phyloP scores from a whole-genome alignment of 345 rosid genomes.

The Eucalyptus curtisii region DNA sequence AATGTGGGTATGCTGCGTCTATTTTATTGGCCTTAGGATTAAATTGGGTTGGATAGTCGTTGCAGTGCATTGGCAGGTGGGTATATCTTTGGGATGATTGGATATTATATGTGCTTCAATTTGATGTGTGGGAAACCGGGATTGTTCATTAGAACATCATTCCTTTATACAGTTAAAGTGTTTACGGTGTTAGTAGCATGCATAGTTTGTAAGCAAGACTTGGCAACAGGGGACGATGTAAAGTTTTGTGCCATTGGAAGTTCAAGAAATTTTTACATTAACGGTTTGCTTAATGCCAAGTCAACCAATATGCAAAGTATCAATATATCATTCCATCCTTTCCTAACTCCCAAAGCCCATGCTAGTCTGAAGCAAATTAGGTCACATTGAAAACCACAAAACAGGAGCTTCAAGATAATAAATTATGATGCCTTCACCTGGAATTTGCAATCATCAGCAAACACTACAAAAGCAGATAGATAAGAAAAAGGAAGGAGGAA shows the following conservation, averaged over 20 bases:
- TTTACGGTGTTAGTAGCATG: background rate
- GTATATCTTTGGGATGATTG: background rate
- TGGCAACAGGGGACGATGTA: background rate
- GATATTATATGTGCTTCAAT: background rate
- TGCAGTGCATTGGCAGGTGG: background rate
- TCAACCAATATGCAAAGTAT: background rate
- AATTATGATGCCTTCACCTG: background rate
- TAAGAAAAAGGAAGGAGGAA: background rate
- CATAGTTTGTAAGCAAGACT: background rate
- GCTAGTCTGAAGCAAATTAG: background rate
- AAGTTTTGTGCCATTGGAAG: background rate
- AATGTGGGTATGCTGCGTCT: background rate
- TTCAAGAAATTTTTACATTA: background rate
- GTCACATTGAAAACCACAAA: background rate
- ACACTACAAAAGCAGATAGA: background rate
- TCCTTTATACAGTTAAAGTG: background rate
- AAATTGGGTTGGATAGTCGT: background rate
- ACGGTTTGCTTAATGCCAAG: background rate
- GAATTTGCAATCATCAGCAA: background rate
- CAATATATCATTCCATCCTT: background rate
- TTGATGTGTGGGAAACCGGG: background rate
- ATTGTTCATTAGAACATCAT: background rate
- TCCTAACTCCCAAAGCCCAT: background rate
- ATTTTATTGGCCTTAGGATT: background rate
- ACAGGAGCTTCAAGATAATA: background rate